A percentile compares a stretch with the other conserved stretches of the same genome.
Evolutionary conservation across 208 protist genomes (phyloP).

Genomic region (Leishmania mexicana): DNA sequence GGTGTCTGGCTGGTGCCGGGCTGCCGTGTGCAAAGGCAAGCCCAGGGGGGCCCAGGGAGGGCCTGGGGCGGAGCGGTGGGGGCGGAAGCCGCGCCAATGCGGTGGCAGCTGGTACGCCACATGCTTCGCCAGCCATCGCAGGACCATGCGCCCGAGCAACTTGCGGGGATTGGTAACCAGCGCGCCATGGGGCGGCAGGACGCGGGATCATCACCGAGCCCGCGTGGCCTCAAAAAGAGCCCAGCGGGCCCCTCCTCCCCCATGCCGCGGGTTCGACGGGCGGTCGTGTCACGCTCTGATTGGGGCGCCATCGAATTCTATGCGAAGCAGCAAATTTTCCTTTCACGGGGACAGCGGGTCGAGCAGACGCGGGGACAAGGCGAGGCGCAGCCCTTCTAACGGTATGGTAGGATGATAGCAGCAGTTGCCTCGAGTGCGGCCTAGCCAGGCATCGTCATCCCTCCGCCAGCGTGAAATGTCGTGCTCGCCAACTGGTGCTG

Average conservation of each 20-base stretch:
- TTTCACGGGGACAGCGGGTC: background rate
- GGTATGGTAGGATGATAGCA: conserved; percentile 24
- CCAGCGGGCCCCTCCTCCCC: background rate
- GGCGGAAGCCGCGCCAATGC: background rate
- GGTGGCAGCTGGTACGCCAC: background rate
- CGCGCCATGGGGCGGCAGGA: background rate
- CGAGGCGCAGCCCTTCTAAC: conserved; percentile 14
- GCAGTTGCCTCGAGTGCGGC: background rate
- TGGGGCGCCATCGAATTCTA: background rate
- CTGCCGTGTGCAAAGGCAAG: background rate
- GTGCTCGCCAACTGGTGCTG: background rate
- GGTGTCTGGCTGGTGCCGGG: background rate
- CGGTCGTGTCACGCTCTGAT: background rate
- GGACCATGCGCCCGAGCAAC: background rate
- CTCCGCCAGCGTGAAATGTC: background rate
- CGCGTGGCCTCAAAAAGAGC: too few species aligned
- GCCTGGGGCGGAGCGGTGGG: background rate
- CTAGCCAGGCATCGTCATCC: background rate
- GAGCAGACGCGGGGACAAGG: conserved; percentile 6
- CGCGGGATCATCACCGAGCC: background rate
- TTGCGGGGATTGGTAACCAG: background rate
- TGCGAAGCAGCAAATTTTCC: background rate
- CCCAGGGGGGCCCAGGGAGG: background rate
- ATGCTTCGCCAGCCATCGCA: background rate
- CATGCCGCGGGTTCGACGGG: background rate